phyloP scores from a whole-genome alignment of 192 early-diverging fungal genomes.

The Geranomyces michiganensis region DNA sequence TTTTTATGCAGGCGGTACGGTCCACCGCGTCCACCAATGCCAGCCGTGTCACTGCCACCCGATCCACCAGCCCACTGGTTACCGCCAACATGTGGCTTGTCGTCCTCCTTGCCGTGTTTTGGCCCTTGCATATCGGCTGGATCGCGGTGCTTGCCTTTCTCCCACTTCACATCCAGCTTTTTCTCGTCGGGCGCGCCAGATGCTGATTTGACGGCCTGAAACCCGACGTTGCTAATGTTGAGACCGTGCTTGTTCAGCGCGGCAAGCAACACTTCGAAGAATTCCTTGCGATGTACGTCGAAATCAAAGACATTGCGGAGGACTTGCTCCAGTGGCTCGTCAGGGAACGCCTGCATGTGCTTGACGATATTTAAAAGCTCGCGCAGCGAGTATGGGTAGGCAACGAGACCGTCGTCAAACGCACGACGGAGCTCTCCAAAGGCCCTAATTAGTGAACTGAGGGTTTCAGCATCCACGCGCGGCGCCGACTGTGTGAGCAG shows the following conservation, averaged over 20 bases:
- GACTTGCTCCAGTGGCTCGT: slow-evolving; percentile 69
- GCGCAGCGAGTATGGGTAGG: slow-evolving; percentile 81
- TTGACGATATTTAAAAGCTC: slow-evolving; percentile 78
- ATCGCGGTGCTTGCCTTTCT: slow-evolving; percentile 19
- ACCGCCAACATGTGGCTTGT: slow-evolving; percentile 50
- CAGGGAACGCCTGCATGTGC: slow-evolving; percentile 73
- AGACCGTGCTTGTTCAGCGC: slow-evolving; percentile 39
- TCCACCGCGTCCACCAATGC: slow-evolving; percentile 50
- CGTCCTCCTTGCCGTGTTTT: slow-evolving; percentile 50
- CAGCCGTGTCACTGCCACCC: slow-evolving; percentile 52
- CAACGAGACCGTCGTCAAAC: slow-evolving; percentile 75
- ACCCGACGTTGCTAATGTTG: slow-evolving; percentile 23
- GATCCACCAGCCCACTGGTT: slow-evolving; percentile 51
- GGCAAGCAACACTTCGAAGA: slow-evolving; percentile 34
- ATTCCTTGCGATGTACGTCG: slow-evolving; percentile 57
- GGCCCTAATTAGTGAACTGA: slow-evolving; percentile 66
- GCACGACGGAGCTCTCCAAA: slow-evolving; percentile 72
- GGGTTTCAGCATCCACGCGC: slow-evolving; percentile 65
- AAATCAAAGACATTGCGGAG: slow-evolving; percentile 84
- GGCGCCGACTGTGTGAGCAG: slow-evolving; percentile 74
- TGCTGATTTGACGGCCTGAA: slow-evolving; percentile 24
- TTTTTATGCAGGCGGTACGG: slow-evolving; percentile 47
- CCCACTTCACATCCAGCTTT: slow-evolving; percentile 32
- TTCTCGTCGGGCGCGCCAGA: background rate
- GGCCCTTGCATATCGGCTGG: slow-evolving; percentile 35